These are phyloP conservation scores for Claviceps spartinae DNA, from an alignment of 2,329 filamentous ascomycete genomes.

Conservation along the genomic window DNA sequence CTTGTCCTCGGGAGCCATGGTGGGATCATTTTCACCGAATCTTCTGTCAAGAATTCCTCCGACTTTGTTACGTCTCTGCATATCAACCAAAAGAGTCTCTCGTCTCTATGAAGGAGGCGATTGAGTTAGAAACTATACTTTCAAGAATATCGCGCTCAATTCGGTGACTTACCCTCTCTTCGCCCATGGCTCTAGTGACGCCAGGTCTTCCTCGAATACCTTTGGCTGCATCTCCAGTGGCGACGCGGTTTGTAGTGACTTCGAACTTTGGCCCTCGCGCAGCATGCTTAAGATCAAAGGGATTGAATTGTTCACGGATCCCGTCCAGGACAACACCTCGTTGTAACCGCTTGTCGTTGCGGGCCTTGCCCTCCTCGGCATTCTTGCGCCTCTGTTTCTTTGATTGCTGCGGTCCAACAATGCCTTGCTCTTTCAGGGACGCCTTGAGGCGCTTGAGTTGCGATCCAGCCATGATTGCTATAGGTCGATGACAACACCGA, in stretches of 20 bases:
- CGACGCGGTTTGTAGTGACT: constrained; percentile 54
- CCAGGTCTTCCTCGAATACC: constrained; percentile 63
- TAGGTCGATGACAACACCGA: not conserved
- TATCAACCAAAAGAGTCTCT: constrained; percentile 74
- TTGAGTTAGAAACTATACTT: constrained; percentile 6
- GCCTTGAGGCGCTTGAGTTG: constrained; percentile 93
- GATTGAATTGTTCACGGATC: constrained; percentile 94
- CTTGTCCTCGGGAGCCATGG: constrained; percentile 84
- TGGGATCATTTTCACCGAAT: constrained; percentile 90
- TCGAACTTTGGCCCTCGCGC: constrained; percentile 72
- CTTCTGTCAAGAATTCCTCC: constrained; percentile 86
- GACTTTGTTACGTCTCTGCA: constrained; percentile 79
- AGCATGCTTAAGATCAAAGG: constrained; percentile 83
- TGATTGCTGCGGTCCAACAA: constrained; percentile 82
- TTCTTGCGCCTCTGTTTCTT: constrained; percentile 83
- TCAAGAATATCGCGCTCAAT: not conserved
- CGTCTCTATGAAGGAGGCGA: constrained; percentile 39
- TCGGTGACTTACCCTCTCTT: constrained; percentile 53
- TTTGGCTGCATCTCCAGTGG: constrained; percentile 36
- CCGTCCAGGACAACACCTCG: constrained; percentile 64
- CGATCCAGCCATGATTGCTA: constrained; percentile 67
- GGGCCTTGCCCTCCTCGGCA: constrained; percentile 50
- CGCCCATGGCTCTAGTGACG: constrained; percentile 70
- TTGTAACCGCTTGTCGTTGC: constrained; percentile 59
- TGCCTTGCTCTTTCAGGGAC: constrained; percentile 76